phyloP scores from a whole-genome alignment of 2,329 filamentous ascomycete species.

The Cercospora zeae-maydis region DNA sequence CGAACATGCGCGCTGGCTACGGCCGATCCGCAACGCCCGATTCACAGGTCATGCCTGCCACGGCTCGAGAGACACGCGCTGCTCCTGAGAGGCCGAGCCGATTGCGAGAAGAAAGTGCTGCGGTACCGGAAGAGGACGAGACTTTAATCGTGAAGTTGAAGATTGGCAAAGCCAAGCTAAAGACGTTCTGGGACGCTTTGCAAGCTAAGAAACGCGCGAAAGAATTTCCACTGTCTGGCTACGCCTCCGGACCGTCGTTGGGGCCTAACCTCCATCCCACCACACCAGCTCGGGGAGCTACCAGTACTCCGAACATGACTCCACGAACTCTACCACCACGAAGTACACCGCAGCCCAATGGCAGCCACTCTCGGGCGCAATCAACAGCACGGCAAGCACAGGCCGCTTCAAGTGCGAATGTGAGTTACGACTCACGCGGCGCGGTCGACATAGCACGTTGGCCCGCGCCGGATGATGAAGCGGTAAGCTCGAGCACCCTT shows the following conservation, averaged over 20 bases:
- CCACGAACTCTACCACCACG: conserved; percentile 27
- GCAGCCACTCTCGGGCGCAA: conserved; percentile 23
- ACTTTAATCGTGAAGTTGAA: conserved; percentile 69
- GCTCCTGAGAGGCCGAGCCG: conserved; percentile 58
- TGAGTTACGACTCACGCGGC: conserved; percentile 45
- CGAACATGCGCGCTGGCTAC: conserved; percentile 71
- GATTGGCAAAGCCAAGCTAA: conserved; percentile 68
- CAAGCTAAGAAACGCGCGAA: conserved; percentile 35
- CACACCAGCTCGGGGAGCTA: conserved; percentile 25
- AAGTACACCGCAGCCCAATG: conserved; percentile 32
- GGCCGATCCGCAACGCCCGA: conserved; percentile 90
- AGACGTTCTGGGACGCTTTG: conserved; percentile 54
- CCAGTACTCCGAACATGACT: conserved; percentile 29
- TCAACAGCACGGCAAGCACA: conserved; percentile 19
- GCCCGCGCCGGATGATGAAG: conserved; percentile 55
- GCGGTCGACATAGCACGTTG: conserved; percentile 64
- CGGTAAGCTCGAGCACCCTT: conserved; percentile 52
- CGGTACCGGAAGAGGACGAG: conserved; percentile 64
- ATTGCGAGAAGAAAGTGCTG: conserved; percentile 72
- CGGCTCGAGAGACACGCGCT: conserved; percentile 64
- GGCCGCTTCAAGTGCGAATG: conserved; percentile 11
- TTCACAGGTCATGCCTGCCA: conserved; percentile 54
- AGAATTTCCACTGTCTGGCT: conserved; percentile 35
- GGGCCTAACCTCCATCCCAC: conserved; percentile 12
- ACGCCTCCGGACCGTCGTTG: conserved; percentile 32